Evolutionary conservation across 306 rosid species (phyloP), one percentile per base, ranked within the genome.

Genomic region (Gastrolobium villosum): DNA sequence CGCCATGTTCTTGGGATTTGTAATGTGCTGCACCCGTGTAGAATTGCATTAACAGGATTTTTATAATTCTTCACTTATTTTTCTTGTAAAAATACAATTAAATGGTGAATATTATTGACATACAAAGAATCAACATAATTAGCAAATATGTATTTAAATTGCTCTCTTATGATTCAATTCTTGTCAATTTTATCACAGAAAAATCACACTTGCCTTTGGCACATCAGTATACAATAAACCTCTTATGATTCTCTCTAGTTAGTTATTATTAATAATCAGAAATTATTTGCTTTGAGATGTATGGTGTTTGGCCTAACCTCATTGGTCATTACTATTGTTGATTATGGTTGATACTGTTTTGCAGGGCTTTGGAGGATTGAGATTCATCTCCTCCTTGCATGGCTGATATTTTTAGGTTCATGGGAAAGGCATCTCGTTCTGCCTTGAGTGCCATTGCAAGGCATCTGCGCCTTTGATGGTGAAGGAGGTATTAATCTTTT

Each of bases 321-420:
- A 44, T n/a, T n/a, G n/a, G n/a, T n/a, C n/a, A n/a, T n/a, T 54
- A 39, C 67, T 41, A 31, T 45, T 66, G 37, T 40, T 63, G 15
- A 26, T 50, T 37, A 57, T 65, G 49, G 39, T 45, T 40, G 34
- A 31, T 13, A 45, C 80, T 65, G 74, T 86, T n/a, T n/a, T n/a
- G 79, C 82, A 91, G 97, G 92, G 87, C 90, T 31, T 63, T 89
- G 83, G 97, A 91, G 81, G 94, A 89, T 76, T 89, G 89, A 82
- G 92, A 91, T 75, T 89, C 91, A 32, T 89, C 91, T n/a, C 97
- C 97, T 10, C 97, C 97, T 2, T 85, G 97, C 74, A 83, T 91
- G 97, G 84, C 90, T 46, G 97, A 91, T 64, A 65, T 83, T 14
- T 91, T 86, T 73, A 84, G 92, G 85, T 91, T 91, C 83, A 88